phyloP scores from a whole-genome alignment of 192 early-diverging fungal species.

The Entophlyctis luteolus region DNA sequence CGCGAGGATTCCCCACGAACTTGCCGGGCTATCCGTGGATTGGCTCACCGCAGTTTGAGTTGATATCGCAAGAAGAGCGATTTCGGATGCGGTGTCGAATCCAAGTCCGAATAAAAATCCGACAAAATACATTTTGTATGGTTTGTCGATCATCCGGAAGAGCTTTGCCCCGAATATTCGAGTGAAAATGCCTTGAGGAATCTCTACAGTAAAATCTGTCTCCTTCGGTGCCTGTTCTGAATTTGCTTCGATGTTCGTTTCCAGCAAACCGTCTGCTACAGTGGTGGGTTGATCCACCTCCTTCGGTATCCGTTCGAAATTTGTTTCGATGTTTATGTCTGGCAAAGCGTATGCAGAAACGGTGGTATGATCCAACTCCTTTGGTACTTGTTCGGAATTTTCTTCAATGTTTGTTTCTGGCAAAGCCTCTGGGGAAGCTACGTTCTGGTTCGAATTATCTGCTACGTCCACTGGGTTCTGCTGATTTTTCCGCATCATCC shows the following conservation, averaged over 20 bases:
- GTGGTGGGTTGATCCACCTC: too few relatives aligned
- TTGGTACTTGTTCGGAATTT: not conserved
- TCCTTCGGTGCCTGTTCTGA: not conserved
- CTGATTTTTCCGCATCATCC: not conserved
- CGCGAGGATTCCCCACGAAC: slow-evolving; percentile 50
- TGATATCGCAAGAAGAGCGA: slow-evolving; percentile 57
- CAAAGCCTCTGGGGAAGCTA: too few relatives aligned
- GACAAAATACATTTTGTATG: slow-evolving; percentile 33
- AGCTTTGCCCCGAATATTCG: not conserved
- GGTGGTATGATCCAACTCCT: too few relatives aligned
- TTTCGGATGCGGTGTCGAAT: slow-evolving; percentile 70
- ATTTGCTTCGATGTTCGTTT: not conserved
- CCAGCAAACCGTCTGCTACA: too few relatives aligned
- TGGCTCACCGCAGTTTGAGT: slow-evolving; percentile 43
- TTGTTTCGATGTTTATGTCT: not conserved
- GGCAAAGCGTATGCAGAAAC: not conserved
- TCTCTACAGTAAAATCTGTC: not conserved
- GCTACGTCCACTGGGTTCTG: not conserved
- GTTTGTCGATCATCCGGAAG: slow-evolving; percentile 1
- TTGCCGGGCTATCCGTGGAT: slow-evolving; percentile 45
- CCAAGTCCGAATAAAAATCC: slow-evolving; percentile 65
- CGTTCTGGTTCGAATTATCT: not conserved
- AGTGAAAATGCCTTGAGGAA: slow-evolving; percentile 25
- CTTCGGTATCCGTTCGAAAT: not conserved
- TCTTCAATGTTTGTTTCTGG: not conserved